Percentiles rank a stretch among this genome's conserved stretches.
Evolutionary conservation across 345 rosid species (phyloP).

Genomic region (Microthlaspi erraticum): DNA sequence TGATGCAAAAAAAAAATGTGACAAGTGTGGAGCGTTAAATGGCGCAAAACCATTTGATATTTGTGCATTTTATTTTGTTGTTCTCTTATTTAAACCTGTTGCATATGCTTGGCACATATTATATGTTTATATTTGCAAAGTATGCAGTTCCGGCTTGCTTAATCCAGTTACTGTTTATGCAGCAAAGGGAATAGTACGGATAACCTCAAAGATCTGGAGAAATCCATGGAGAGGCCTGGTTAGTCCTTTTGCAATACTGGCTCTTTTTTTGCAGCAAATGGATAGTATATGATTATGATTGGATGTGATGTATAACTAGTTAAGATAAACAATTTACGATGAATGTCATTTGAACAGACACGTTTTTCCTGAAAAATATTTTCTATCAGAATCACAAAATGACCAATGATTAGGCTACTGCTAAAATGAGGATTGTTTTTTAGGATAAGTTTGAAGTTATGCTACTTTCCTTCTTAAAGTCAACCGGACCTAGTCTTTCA

Average conservation of each 20-base stretch:
- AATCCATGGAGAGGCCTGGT: conserved; percentile 42
- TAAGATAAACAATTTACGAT: neutral
- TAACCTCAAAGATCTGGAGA: conserved; percentile 27
- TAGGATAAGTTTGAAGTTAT: neutral
- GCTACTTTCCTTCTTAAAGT: conserved; percentile 16
- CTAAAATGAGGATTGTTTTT: conserved; percentile 15
- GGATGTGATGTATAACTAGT: conserved; percentile 3
- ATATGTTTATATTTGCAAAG: conserved; percentile 16
- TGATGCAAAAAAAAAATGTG: conserved; percentile 11
- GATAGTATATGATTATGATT: neutral
- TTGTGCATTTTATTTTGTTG: neutral
- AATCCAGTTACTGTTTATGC: conserved; percentile 29
- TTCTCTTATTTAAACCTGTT: neutral
- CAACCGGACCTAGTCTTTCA: neutral
- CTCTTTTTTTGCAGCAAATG: too few species aligned
- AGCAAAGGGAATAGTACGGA: conserved; percentile 37
- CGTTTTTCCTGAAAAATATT: neutral
- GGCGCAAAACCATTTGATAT: conserved; percentile 1
- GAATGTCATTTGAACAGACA: neutral
- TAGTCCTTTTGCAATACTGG: conserved; percentile 25
- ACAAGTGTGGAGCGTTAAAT: neutral
- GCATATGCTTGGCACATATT: conserved; percentile 16
- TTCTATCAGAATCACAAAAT: neutral
- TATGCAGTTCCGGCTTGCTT: conserved; percentile 2
- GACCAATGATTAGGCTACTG: neutral